phyloP scores from a whole-genome alignment of 73 alveolate genomes.

The Durusdinium trenchii region DNA sequence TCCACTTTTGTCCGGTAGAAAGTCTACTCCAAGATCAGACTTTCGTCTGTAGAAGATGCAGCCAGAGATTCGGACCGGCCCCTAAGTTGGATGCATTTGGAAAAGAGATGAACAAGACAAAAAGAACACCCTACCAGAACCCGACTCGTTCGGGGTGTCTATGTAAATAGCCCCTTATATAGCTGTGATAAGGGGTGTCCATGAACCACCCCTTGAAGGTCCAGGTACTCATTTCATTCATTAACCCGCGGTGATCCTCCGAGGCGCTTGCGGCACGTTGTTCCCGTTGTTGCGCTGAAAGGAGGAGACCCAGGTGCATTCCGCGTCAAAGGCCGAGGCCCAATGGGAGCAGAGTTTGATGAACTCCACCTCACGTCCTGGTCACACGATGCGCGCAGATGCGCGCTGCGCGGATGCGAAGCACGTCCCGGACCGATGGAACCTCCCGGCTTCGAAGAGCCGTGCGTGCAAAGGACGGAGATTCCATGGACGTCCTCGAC shows the following conservation, averaged over 20 bases:
- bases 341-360: slow-evolving; percentile 75
- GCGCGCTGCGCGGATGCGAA: too few relatives aligned
- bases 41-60: neutral
- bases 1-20: too few relatives aligned
- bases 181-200: too few relatives aligned
- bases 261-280: slow-evolving; percentile 1
- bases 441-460: too few relatives aligned
- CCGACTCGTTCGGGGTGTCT: too few relatives aligned
- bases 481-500: too few relatives aligned
- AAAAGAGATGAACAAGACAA: neutral
- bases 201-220: neutral
- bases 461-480: too few relatives aligned
- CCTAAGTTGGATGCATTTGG: neutral
- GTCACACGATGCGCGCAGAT: too few relatives aligned
- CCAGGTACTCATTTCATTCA: neutral
- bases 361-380: slow-evolving; percentile 52
- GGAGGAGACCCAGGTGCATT: slow-evolving; percentile 57
- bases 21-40: too few relatives aligned
- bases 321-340: slow-evolving; percentile 18
- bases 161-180: too few relatives aligned
- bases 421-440: too few relatives aligned
- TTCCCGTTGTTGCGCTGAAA: neutral
- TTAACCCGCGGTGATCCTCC: neutral
- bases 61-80: neutral
- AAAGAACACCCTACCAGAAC: neutral